phyloP scores from a whole-genome alignment of 495 filamentous ascomycete genomes.

The Penicillium soppii region DNA sequence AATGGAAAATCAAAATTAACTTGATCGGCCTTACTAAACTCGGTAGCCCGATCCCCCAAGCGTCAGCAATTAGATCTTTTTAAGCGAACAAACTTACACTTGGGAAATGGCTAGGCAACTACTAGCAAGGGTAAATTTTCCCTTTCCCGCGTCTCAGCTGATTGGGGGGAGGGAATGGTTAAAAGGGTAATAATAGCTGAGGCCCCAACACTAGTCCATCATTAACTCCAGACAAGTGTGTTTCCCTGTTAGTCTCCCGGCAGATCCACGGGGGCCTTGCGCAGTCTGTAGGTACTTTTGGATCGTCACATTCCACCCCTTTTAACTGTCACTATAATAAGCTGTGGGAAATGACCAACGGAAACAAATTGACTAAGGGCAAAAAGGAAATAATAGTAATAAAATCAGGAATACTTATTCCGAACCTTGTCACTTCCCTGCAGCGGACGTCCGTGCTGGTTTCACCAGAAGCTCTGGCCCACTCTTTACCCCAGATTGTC shows the following conservation, averaged over 20 bases:
- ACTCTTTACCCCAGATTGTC: slow-evolving; percentile 45
- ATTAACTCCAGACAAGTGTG: slow-evolving; percentile 5
- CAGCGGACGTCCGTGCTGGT: slow-evolving; percentile 42
- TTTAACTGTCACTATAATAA: slow-evolving; percentile 2
- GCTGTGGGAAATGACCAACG: background rate
- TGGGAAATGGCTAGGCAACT: slow-evolving; percentile 15
- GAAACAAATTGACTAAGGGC: too few species aligned
- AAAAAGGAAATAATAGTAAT: background rate
- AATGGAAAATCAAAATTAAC: background rate
- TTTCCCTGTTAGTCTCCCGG: slow-evolving; percentile 25
- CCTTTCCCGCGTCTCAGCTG: slow-evolving; percentile 20
- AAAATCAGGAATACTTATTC: slow-evolving; percentile 7
- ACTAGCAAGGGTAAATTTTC: slow-evolving; percentile 23
- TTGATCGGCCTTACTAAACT: background rate
- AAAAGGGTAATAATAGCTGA: slow-evolving; percentile 2
- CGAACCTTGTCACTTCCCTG: slow-evolving; percentile 30
- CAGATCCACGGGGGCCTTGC: slow-evolving; percentile 20
- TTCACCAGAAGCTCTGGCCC: slow-evolving; percentile 38
- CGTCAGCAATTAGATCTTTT: background rate
- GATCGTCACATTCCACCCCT: slow-evolving; percentile 19
- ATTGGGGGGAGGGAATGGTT: slow-evolving; percentile 7
- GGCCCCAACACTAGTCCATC: background rate
- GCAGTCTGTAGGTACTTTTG: slow-evolving; percentile 13
- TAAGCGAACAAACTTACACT: slow-evolving; percentile 7
- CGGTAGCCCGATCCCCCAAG: background rate